phyloP scores from a whole-genome alignment of 768 basidiomycete species.

The Auriculariales sp. region DNA sequence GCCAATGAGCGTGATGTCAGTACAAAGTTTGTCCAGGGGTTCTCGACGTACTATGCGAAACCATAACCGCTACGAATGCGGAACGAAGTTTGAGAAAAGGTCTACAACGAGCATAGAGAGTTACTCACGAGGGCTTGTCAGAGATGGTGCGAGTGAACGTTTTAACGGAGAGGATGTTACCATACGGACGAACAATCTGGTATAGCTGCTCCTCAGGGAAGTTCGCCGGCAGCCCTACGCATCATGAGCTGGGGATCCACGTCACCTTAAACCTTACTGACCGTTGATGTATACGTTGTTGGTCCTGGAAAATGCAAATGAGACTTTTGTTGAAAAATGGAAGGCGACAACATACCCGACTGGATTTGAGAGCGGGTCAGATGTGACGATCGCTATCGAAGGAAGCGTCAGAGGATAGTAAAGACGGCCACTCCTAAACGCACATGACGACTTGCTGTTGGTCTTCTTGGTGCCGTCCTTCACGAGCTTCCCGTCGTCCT shows the following conservation, averaged over 20 bases:
- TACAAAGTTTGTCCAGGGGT: not conserved
- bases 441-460: too few relatives aligned
- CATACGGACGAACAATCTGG: constrained; percentile 56
- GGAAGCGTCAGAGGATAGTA: too few relatives aligned
- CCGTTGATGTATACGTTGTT: constrained; percentile 86
- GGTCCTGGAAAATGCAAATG: constrained; percentile 17
- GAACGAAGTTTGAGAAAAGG: constrained; percentile 1
- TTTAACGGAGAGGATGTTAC: constrained; percentile 59
- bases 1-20: not conserved
- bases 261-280: too few relatives aligned
- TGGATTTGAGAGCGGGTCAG: not conserved
- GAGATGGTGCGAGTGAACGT: constrained; percentile 76
- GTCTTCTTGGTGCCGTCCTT: too few relatives aligned
- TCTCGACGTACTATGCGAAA: constrained; percentile 52
- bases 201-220: constrained; percentile 70
- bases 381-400: not conserved
- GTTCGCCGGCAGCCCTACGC: constrained; percentile 70
- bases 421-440: too few relatives aligned
- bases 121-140: constrained; percentile 39
- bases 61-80: constrained; percentile 47
- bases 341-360: not conserved
- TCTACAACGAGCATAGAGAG: constrained; percentile 5
- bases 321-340: too few relatives aligned
- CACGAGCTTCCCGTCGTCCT: too few relatives aligned
- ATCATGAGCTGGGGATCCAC: too few relatives aligned